Evolutionary conservation across 2,329 filamentous ascomycete genomes (phyloP).

Genomic region (Colletotrichum chlorophyti): DNA sequence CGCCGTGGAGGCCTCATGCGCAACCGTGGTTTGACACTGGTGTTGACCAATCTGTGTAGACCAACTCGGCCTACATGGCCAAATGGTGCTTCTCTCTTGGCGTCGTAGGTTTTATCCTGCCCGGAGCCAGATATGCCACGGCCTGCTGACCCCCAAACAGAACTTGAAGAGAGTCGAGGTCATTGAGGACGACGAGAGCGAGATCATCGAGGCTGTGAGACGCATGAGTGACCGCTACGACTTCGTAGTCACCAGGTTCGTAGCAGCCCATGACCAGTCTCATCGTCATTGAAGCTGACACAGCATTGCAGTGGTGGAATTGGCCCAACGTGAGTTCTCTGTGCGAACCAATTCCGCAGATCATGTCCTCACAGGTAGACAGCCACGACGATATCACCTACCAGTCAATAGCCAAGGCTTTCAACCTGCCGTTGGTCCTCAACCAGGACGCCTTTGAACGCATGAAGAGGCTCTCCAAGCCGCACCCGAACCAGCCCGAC

Average conservation of each 20-base stretch:
- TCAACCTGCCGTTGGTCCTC: conserved; percentile 76
- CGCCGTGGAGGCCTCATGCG: not conserved
- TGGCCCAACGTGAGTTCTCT: conserved; percentile 78
- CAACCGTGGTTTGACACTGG: not conserved
- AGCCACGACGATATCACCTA: conserved; percentile 99
- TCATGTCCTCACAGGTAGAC: conserved; percentile 9
- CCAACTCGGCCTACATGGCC: conserved; percentile 69
- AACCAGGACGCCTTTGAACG: conserved; percentile 78
- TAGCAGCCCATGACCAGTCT: not conserved
- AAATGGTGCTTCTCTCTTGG: conserved; percentile 70
- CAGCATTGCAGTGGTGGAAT: conserved; percentile 76
- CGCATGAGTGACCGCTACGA: conserved; percentile 92
- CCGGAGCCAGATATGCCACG: no score
- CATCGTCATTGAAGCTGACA: conserved; percentile 16
- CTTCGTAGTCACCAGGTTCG: conserved; percentile 84
- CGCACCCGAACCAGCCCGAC: conserved; percentile 73
- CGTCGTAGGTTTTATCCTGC: conserved; percentile 51
- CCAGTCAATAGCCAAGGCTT: conserved; percentile 89
- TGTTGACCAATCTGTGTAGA: conserved; percentile 47
- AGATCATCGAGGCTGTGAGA: conserved; percentile 86
- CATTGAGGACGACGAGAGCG: conserved; percentile 88
- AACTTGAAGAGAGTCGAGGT: conserved; percentile 87
- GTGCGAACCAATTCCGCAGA: not conserved
- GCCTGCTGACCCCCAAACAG: conserved; percentile 42
- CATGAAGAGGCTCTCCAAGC: conserved; percentile 84